Evolutionary conservation across 345 rosid species (phyloP).

Genomic region (Populus tremula): DNA sequence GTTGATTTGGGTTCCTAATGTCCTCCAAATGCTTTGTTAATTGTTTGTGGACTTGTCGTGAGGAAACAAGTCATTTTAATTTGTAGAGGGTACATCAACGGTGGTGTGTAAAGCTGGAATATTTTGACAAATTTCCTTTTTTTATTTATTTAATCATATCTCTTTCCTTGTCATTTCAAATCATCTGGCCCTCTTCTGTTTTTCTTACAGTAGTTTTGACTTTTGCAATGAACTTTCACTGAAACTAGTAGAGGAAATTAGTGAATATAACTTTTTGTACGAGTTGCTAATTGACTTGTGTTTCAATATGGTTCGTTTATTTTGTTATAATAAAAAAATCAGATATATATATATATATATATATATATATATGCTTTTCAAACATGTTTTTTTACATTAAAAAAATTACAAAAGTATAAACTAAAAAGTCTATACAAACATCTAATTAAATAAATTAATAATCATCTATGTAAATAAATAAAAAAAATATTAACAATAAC

Average conservation of each 20-base stretch:
- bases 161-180: neutral
- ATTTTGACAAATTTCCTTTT: neutral
- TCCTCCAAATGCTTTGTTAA: neutral
- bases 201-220: no score
- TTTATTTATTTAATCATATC: neutral
- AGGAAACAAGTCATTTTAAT: neutral
- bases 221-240: no score
- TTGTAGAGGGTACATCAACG: neutral
- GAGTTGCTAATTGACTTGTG: no score
- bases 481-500: neutral
- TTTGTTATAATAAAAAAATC: no score
- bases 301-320: no score
- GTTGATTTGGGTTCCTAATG: no score
- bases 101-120: neutral
- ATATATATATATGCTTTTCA: neutral
- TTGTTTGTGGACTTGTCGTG: neutral
- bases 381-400: neutral
- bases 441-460: neutral
- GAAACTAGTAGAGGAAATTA: no score
- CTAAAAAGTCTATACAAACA: accelerated
- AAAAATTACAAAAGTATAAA: neutral
- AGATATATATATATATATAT: neutral
- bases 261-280: no score
- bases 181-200: neutral
- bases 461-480: neutral